Evolutionary conservation across 108 stramenopile species (phyloP).

Genomic region (Schizochytrium sp.): DNA sequence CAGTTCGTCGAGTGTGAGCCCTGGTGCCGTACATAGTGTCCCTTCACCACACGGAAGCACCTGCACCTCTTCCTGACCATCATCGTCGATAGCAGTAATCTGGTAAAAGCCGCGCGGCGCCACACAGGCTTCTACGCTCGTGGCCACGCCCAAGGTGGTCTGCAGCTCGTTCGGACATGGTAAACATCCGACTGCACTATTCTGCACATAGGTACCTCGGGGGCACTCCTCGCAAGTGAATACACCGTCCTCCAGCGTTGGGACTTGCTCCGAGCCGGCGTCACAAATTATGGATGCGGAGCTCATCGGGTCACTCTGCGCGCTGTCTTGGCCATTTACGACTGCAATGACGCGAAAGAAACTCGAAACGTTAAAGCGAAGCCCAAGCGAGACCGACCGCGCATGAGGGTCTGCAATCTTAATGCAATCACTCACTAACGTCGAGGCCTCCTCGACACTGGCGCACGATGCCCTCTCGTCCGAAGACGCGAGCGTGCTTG

Average conservation of each 20-base stretch:
- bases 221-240: background rate
- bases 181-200: background rate
- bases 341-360: background rate
- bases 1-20: background rate
- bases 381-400: background rate
- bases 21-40: background rate
- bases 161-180: background rate
- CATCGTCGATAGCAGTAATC: background rate
- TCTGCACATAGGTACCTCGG: background rate
- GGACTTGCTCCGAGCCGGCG: background rate
- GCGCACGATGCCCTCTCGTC: background rate
- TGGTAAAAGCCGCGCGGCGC: background rate
- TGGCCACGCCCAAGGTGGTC: background rate
- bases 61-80: background rate
- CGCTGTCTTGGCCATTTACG: background rate
- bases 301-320: background rate
- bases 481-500: background rate
- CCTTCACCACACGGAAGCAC: background rate
- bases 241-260: background rate
- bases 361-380: background rate
- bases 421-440: background rate
- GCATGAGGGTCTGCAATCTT: background rate
- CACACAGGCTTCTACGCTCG: background rate
- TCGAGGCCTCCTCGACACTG: background rate
- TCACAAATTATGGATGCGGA: background rate